Base-by-base conservation (phyloP, 495 filamentous ascomycete species). In the Hamigera avellanea region DNA sequence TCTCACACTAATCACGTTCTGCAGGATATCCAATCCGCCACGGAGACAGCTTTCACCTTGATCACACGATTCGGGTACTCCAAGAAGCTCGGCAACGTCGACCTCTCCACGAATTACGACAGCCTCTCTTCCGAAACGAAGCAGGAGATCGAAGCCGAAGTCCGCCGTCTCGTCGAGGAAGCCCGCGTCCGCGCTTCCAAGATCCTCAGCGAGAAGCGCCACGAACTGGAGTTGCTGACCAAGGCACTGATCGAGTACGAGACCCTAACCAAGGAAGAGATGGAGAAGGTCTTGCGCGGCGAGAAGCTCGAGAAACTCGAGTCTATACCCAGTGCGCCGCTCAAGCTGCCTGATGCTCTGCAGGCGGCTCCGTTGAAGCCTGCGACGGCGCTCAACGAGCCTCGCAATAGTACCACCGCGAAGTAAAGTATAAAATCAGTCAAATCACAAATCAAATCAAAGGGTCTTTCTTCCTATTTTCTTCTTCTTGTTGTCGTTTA, bases 231-330 rank as follows among this genome's bases (percentile, higher is more conserved):
- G 42, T 57, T 81, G 14, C 62, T 98, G 4, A 88, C 88, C 19
- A 78, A 86, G 49, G 91, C 87, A 2, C 62, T 98, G 9, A 75
- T 98, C 17, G 81, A 96, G 63, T 95, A 95, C 58, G 93, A 96
- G 61, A 93, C 84, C 2, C 62, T 95, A 15, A 81, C 76, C 44
- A 80, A 78, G 52, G 80, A 82, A 16, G 93, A 98, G 50, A 89
- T 95, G 48, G 81, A 81, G 55, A 85, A 80, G 62, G 81, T 95
- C 2, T 69, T 95, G 17, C 69, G 69, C 37, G 91, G 91, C 13
- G 85, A 94, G 59, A 83, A 83, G 53, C 62, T 95, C n/a, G 73
- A 76, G 10, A 78, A 71, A 42, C 33, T 80, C 15, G 49, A 52
- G 14, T 51, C 63, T 8, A 33, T 52, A 9, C 48, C 69, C 5